phyloP scores from a whole-genome alignment of 2,329 filamentous ascomycete species.

The Didymella glomerata region DNA sequence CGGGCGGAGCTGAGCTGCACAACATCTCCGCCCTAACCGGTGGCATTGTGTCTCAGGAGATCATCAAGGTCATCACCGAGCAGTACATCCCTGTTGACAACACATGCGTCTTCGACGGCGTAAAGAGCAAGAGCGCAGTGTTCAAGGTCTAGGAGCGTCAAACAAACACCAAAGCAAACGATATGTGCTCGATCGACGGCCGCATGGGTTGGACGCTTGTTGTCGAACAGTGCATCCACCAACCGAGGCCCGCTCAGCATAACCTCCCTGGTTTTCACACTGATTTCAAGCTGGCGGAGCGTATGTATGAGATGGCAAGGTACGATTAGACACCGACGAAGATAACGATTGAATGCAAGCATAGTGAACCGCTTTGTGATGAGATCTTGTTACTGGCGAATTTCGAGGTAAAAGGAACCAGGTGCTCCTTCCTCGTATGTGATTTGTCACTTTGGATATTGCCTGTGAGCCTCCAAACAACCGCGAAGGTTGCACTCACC shows the following conservation, averaged over 20 bases:
- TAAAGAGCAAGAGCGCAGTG: conserved; percentile 64
- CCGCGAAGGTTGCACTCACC: neutral
- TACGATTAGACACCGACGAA: neutral
- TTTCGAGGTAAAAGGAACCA: neutral
- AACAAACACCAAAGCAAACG: neutral
- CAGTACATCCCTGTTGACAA: conserved; percentile 73
- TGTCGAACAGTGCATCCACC: neutral
- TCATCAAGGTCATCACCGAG: conserved; percentile 84
- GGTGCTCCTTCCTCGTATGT: neutral
- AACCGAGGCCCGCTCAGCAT: neutral
- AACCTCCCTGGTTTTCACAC: neutral
- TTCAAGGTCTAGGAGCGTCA: conserved; percentile 52
- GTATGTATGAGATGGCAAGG: neutral
- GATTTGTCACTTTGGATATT: neutral
- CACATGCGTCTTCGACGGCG: conserved; percentile 69
- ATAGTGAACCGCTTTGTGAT: neutral
- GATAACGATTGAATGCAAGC: neutral
- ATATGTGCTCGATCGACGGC: neutral
- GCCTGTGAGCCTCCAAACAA: neutral
- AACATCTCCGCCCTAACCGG: conserved; percentile 89
- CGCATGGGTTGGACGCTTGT: neutral
- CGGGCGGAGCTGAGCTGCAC: conserved; percentile 85
- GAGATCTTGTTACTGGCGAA: neutral
- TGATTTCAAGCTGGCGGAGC: neutral
- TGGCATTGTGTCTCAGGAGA: conserved; percentile 94